Percentiles rank a stretch among this genome's conserved stretches.
phyloP scores from a whole-genome alignment of 2,329 filamentous ascomycete species.

The Penicillium aurantiogriseum region DNA sequence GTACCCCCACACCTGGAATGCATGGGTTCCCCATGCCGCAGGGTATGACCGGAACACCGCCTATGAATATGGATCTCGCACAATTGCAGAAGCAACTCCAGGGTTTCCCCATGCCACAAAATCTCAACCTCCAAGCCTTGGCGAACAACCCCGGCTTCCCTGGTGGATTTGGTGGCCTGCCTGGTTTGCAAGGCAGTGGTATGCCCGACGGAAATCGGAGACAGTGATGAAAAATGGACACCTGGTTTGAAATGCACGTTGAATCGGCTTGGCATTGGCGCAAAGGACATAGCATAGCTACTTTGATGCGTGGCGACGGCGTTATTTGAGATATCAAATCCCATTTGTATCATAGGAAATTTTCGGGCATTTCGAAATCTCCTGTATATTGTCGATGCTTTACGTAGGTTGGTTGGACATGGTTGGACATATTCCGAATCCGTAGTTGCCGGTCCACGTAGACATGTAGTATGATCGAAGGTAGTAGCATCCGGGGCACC shows the following conservation, averaged over 20 bases:
- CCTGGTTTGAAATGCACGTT: conserved; percentile 7
- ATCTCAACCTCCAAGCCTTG: conserved; percentile 40
- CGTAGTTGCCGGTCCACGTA: neutral
- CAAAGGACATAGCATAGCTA: conserved; percentile 19
- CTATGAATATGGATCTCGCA: conserved; percentile 39
- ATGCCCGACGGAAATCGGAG: conserved; percentile 55
- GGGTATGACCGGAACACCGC: conserved; percentile 51
- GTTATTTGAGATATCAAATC: conserved; percentile 15
- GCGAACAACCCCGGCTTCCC: conserved; percentile 35
- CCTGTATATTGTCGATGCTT: neutral
- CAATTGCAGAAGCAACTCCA: conserved; percentile 42
- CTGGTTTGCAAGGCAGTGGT: conserved; percentile 37
- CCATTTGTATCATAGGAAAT: conserved; percentile 19
- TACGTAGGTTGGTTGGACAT: neutral
- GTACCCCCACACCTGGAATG: conserved; percentile 35
- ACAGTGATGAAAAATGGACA: conserved; percentile 33
- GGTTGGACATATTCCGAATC: neutral
- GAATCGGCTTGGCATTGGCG: conserved; percentile 18
- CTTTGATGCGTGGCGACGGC: conserved; percentile 13
- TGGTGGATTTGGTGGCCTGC: conserved; percentile 33
- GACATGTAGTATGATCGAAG: neutral
- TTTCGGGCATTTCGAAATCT: conserved; percentile 3
- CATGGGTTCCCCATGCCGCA: conserved; percentile 42
- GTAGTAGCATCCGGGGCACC: neutral
- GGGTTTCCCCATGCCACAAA: conserved; percentile 37